Percentiles rank a stretch among this genome's conserved stretches.
phyloP scores from a whole-genome alignment of 129 eudicot species.

The Flaveria trinervia region DNA sequence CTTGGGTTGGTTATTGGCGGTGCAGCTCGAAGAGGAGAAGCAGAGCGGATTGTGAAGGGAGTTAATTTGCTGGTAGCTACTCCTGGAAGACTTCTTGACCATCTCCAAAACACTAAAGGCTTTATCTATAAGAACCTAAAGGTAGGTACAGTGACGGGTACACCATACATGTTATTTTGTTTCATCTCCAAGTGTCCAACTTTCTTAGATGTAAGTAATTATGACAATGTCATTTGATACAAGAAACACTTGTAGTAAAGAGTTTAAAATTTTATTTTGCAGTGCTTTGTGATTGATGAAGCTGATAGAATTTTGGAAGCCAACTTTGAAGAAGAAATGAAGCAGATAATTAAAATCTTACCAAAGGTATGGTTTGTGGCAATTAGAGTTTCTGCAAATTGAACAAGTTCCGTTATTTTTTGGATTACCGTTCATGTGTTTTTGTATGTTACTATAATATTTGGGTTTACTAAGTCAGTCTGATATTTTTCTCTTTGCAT shows the following conservation, averaged over 20 bases:
- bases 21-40: conserved; percentile 65
- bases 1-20: conserved; percentile 87
- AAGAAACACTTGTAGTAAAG: not conserved
- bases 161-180: too few species aligned
- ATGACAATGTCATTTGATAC: not conserved
- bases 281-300: conserved; percentile 88
- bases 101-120: conserved; percentile 87
- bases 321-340: conserved; percentile 92
- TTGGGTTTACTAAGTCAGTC: not conserved
- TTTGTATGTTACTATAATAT: not conserved
- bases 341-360: conserved; percentile 70
- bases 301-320: conserved; percentile 96
- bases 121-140: conserved; percentile 69
- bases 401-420: not conserved
- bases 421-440: not conserved
- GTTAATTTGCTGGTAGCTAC: conserved; percentile 84
- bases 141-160: conserved; percentile 37
- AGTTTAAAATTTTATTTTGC: conserved; percentile 32
- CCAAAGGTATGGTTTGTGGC: conserved; percentile 60
- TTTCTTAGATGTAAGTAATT: not conserved
- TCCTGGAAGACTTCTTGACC: conserved; percentile 94
- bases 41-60: conserved; percentile 85
- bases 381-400: not conserved
- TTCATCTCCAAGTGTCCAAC: not conserved
- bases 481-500: not conserved